Percentiles rank a stretch among this genome's conserved stretches.
These are phyloP conservation scores for Metschnikowia henanensis DNA, from an alignment of 805 yeast species.

Conservation along the genomic window DNA sequence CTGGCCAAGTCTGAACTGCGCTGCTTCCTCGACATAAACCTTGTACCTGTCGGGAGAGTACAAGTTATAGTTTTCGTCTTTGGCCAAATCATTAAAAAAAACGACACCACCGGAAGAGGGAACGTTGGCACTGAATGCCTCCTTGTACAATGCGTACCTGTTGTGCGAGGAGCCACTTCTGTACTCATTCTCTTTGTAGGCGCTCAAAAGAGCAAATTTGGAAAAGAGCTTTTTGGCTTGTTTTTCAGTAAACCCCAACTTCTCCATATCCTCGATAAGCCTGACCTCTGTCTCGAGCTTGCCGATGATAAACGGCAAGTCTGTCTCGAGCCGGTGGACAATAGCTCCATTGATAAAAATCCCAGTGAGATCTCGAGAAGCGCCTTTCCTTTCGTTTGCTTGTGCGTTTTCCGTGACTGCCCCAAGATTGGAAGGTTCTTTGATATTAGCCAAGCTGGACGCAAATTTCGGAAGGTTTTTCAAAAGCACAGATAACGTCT, in stretches of 20 bases:
- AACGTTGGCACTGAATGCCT: slow-evolving; percentile 20
- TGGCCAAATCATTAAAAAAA: slow-evolving; percentile 77
- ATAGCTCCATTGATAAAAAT: slow-evolving; percentile 72
- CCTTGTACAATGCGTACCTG: slow-evolving; percentile 32
- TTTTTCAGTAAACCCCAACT: slow-evolving; percentile 28
- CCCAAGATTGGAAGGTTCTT: slow-evolving; percentile 1
- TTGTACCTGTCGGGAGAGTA: slow-evolving; percentile 43
- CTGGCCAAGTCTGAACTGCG: slow-evolving; percentile 41
- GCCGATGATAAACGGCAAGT: slow-evolving; percentile 44
- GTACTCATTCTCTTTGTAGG: slow-evolving; percentile 38
- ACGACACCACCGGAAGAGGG: slow-evolving; percentile 44
- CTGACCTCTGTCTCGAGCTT: slow-evolving; percentile 28
- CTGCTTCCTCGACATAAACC: slow-evolving; percentile 39
- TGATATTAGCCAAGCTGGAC: slow-evolving; percentile 7
- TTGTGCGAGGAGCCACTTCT: slow-evolving; percentile 36
- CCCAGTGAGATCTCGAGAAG: slow-evolving; percentile 43
- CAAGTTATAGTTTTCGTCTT: slow-evolving; percentile 52
- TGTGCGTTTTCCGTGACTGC: slow-evolving; percentile 21
- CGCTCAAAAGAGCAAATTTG: slow-evolving; percentile 41
- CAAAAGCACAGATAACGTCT: slow-evolving; percentile 4
- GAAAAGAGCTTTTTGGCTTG: slow-evolving; percentile 35
- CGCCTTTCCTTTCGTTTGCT: slow-evolving; percentile 37
- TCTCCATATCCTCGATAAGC: slow-evolving; percentile 24
- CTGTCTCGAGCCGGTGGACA: slow-evolving; percentile 45
- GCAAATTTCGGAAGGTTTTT: slow-evolving; percentile 16